These are phyloP conservation scores for Metarhizium sp. DNA, from an alignment of 2,329 filamentous ascomycete species.

Conservation along the genomic window DNA sequence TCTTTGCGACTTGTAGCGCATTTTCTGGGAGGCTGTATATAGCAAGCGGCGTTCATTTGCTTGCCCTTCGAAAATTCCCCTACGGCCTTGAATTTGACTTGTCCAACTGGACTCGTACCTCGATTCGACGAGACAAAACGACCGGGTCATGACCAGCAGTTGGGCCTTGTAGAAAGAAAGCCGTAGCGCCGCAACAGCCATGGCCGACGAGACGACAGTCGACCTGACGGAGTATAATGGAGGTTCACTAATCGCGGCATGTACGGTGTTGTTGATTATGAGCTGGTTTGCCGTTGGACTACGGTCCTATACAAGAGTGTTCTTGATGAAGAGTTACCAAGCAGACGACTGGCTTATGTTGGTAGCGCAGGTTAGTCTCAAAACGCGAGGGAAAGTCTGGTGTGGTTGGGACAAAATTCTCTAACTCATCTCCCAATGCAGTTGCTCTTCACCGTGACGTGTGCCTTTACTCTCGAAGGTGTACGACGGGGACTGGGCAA, in stretches of 20 bases:
- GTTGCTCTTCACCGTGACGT: conserved; percentile 37
- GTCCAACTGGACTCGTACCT: background rate
- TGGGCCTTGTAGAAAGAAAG: background rate
- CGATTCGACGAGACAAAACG: background rate
- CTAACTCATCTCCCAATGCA: conserved; percentile 11
- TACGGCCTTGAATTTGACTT: background rate
- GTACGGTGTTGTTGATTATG: conserved; percentile 26
- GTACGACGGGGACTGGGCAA: conserved; percentile 33
- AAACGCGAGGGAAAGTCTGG: background rate
- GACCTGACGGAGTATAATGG: conserved; percentile 31
- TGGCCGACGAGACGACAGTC: conserved; percentile 19
- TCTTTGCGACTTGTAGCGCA: background rate
- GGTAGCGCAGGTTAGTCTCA: conserved; percentile 30
- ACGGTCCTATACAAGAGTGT: conserved; percentile 33
- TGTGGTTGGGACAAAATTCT: too few relatives aligned
- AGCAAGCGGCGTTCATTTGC: background rate
- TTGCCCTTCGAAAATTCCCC: too few relatives aligned
- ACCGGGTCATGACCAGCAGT: conserved; percentile 1
- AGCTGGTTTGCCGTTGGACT: conserved; percentile 33
- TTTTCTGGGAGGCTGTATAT: background rate
- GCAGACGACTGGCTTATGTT: conserved; percentile 47
- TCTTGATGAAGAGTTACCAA: conserved; percentile 35
- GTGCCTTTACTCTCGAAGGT: conserved; percentile 34
- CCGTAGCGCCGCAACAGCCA: conserved; percentile 9
- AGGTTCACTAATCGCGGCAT: conserved; percentile 24